These are phyloP conservation scores for Plantago lanceolata DNA, from an alignment of 305 asterid genomes.

Conservation along the genomic window DNA sequence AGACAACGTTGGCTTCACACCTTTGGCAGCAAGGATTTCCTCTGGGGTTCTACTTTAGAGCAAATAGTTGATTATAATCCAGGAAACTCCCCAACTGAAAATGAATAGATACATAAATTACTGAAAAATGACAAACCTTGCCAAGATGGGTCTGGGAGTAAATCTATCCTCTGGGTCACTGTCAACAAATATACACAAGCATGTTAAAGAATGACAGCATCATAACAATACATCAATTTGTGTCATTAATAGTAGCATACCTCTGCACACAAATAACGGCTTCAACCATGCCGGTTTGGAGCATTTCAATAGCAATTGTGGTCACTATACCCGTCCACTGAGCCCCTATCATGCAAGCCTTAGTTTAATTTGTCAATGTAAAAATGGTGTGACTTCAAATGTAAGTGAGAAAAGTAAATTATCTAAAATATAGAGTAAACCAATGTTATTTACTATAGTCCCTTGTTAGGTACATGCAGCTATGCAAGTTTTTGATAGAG, in stretches of 20 bases:
- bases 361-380: neutral
- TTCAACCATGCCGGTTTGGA: slow-evolving; percentile 83
- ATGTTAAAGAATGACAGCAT: slow-evolving; percentile 18
- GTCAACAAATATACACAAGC: slow-evolving; percentile 24
- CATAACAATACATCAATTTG: slow-evolving; percentile 11
- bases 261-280: slow-evolving; percentile 97
- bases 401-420: slow-evolving; percentile 10
- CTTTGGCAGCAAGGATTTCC: slow-evolving; percentile 95
- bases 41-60: slow-evolving; percentile 72
- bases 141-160: slow-evolving; percentile 81
- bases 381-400: neutral
- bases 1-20: slow-evolving; percentile 94
- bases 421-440: neutral
- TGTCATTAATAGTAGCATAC: slow-evolving; percentile 29
- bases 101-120: neutral
- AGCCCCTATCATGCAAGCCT: slow-evolving; percentile 53
- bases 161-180: slow-evolving; percentile 98
- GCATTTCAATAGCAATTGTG: slow-evolving; percentile 94
- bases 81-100: slow-evolving; percentile 18
- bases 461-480: slow-evolving; percentile 3
- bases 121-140: slow-evolving; percentile 49
- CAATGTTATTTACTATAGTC: slow-evolving; percentile 6
- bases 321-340: slow-evolving; percentile 99
- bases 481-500: neutral
- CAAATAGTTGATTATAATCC: slow-evolving; percentile 19